Conservation (phyloP, 108 stramenopile species). For the Phaeodactylum tricornutum region DNA sequence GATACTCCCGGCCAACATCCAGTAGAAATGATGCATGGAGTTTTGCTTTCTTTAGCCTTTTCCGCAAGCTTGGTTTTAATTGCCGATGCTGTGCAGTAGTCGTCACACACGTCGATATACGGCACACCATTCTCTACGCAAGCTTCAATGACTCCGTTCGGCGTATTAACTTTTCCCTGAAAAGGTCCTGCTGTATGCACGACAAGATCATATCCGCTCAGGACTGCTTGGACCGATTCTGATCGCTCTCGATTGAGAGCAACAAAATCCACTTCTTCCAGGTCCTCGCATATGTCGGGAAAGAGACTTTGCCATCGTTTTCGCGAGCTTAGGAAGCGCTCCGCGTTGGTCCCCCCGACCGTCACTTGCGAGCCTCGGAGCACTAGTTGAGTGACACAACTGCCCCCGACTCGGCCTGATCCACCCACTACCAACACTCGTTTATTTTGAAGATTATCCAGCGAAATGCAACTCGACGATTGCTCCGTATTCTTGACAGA, state of each 20-base stretch:
- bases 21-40: conserved; percentile 37
- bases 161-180: conserved; percentile 42
- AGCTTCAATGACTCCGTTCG: conserved; percentile 35
- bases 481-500: too few species aligned
- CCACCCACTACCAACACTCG: conserved; percentile 67
- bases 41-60: conserved; percentile 18
- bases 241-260: conserved; percentile 22
- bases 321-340: conserved; percentile 17
- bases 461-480: conserved; percentile 6
- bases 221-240: conserved; percentile 8
- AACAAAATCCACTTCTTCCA: conserved; percentile 20
- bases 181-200: conserved; percentile 85
- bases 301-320: conserved; percentile 22
- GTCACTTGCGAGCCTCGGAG: conserved; percentile 27
- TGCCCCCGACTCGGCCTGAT: conserved; percentile 71
- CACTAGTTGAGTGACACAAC: conserved; percentile 38
- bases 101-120: conserved; percentile 85
- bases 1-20: conserved; percentile 49
- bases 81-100: conserved; percentile 51
- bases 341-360: conserved; percentile 32
- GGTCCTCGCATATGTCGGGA: not conserved
- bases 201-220: conserved; percentile 24
- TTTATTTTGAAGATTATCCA: conserved; percentile 8
- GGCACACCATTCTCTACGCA: conserved; percentile 34
- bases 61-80: conserved; percentile 30